These are phyloP conservation scores for Triadica sebifera DNA, from an alignment of 345 rosid genomes.

Conservation along the genomic window DNA sequence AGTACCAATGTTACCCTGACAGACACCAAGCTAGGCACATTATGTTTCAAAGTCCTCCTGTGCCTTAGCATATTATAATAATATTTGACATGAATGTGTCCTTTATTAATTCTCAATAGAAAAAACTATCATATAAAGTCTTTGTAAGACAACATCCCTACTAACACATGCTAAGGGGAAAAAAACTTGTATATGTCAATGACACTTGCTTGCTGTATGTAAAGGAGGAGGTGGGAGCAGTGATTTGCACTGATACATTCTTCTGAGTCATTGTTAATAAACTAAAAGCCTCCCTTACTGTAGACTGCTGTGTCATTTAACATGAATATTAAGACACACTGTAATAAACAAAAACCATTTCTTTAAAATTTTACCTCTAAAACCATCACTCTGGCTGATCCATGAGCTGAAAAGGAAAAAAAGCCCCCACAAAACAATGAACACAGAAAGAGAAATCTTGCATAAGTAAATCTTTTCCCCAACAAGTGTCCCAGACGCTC, in stretches of 20 bases:
- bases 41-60: neutral
- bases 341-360: neutral
- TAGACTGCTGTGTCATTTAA: neutral
- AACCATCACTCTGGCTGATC: constrained; percentile 61
- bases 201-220: neutral
- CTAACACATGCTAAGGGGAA: neutral
- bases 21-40: neutral
- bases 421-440: constrained; percentile 67
- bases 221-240: neutral
- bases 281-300: neutral
- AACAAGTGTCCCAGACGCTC: constrained; percentile 44
- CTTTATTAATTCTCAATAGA: neutral
- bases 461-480: constrained; percentile 41
- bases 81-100: neutral
- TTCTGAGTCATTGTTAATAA: neutral
- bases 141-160: neutral
- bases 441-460: constrained; percentile 70
- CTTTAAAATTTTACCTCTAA: constrained; percentile 43
- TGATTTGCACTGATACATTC: neutral
- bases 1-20: neutral
- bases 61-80: neutral
- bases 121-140: neutral
- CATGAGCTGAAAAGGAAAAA: constrained; percentile 60
- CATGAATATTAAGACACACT: neutral
- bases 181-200: neutral